Percentiles rank a stretch among this genome's conserved stretches.
Evolutionary conservation across 1,284 basidiomycete species (phyloP).

Genomic region (Xerocomus alliaceus): DNA sequence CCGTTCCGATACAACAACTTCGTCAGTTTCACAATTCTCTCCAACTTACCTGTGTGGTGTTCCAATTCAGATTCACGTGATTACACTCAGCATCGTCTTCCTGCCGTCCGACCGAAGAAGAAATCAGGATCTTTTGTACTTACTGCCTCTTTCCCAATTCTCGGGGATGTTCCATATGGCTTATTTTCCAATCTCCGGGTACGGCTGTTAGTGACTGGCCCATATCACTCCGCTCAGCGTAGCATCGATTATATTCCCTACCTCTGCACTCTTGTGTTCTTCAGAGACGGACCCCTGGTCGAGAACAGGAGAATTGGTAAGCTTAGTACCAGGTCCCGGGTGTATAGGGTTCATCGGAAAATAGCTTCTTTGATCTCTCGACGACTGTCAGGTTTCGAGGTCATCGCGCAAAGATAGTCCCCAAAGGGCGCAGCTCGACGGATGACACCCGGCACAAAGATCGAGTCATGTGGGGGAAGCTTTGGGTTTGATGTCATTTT

Average conservation of each 20-base stretch:
- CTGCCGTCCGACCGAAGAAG: too few relatives aligned
- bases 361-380: slow-evolving; percentile 25
- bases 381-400: slow-evolving; percentile 13
- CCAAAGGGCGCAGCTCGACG: slow-evolving; percentile 25
- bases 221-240: slow-evolving; percentile 5
- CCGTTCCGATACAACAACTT: too few relatives aligned
- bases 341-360: slow-evolving; percentile 24
- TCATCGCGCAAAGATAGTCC: slow-evolving; percentile 4
- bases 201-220: slow-evolving; percentile 57
- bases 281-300: slow-evolving; percentile 42
- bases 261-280: slow-evolving; percentile 25
- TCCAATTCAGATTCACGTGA: too few relatives aligned
- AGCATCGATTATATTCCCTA: not conserved
- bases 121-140: too few relatives aligned
- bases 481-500: slow-evolving; percentile 29
- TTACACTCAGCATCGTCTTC: too few relatives aligned
- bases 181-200: slow-evolving; percentile 74
- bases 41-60: too few relatives aligned
- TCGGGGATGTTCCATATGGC: slow-evolving; percentile 62
- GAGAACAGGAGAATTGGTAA: slow-evolving; percentile 55
- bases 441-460: slow-evolving; percentile 39
- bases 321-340: slow-evolving; percentile 32
- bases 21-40: too few relatives aligned
- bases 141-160: slow-evolving; percentile 9
- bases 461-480: slow-evolving; percentile 28